These are phyloP conservation scores for Fusarium temperatum DNA, from an alignment of 2,329 filamentous ascomycete genomes.

Conservation along the genomic window DNA sequence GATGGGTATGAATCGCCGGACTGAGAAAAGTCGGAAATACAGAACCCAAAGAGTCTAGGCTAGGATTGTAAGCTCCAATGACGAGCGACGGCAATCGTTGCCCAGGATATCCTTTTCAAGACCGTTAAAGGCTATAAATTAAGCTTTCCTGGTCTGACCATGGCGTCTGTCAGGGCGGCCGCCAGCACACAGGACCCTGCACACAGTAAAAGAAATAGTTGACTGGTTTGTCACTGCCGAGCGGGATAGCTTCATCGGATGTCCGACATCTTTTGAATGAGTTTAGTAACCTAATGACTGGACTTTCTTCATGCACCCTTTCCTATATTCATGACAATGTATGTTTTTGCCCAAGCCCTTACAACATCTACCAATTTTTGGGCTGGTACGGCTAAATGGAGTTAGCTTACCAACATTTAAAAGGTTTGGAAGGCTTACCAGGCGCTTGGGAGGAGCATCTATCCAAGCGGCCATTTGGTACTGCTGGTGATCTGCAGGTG, in stretches of 20 bases:
- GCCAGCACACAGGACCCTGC: neutral
- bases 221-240: neutral
- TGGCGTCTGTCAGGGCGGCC: neutral
- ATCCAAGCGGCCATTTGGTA: neutral
- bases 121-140: neutral
- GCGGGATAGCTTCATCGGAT: neutral
- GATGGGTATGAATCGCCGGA: neutral
- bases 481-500: neutral
- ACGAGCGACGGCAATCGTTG: neutral
- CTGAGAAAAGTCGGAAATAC: neutral
- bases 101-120: neutral
- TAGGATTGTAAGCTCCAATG: too few relatives aligned
- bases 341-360: neutral
- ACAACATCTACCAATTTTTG: rapidly evolving
- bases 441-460: neutral
- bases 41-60: neutral
- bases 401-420: neutral
- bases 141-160: rapidly evolving
- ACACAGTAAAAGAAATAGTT: neutral
- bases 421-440: neutral
- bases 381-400: neutral
- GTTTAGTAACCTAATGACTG: rapidly evolving
- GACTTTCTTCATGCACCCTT: rapidly evolving
- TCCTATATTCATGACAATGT: too few relatives aligned
- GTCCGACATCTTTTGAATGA: rapidly evolving